Evolutionary conservation across 139 green algal species (phyloP).

Genomic region (Desmodesmus armatus): DNA sequence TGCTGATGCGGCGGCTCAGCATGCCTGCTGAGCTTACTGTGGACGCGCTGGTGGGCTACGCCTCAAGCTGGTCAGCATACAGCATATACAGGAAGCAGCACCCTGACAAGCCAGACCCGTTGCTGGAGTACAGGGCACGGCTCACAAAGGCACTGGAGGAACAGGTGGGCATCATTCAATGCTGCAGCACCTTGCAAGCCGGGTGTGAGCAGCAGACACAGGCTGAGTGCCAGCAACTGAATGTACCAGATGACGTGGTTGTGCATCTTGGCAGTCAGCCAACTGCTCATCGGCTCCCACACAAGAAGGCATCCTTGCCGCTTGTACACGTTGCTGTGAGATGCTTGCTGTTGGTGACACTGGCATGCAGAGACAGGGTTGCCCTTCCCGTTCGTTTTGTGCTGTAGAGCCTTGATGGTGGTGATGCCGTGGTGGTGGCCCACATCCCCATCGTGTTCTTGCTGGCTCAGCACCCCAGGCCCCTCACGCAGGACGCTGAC

Average conservation of each 20-base stretch:
- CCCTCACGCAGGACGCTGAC: no score
- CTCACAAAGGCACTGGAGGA: slow-evolving; percentile 4
- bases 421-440: slow-evolving; percentile 9
- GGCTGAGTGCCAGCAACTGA: no score
- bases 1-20: neutral
- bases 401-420: neutral
- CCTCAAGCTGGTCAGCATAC: slow-evolving; percentile 36
- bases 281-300: neutral
- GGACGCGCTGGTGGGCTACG: slow-evolving; percentile 32
- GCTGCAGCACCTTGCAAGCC: neutral
- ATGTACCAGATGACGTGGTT: no score
- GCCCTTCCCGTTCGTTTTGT: neutral
- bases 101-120: slow-evolving; percentile 29
- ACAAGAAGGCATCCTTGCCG: neutral
- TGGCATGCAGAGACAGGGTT: no score
- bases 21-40: slow-evolving; percentile 20
- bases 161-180: neutral
- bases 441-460: slow-evolving; percentile 23
- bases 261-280: no score
- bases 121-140: slow-evolving; percentile 9
- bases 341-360: no score
- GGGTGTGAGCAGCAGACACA: neutral
- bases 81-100: slow-evolving; percentile 13
- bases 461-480: slow-evolving; percentile 17
- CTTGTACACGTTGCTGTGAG: no score